These are phyloP conservation scores for Friedmanniomyces simplex DNA, from an alignment of 495 filamentous ascomycete species.

Conservation along the genomic window DNA sequence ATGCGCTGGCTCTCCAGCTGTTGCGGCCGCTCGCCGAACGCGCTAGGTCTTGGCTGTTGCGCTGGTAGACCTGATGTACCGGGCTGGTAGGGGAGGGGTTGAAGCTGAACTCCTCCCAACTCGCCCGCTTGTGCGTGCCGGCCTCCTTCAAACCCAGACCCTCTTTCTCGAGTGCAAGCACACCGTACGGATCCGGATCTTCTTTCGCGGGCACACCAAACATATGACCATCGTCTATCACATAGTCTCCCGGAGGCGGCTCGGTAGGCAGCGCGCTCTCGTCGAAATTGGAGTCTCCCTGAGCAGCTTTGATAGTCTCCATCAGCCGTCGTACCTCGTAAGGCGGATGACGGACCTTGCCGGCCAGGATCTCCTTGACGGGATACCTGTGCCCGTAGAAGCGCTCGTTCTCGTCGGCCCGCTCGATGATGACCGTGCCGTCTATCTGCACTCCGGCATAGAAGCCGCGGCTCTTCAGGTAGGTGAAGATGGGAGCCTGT, in stretches of 20 bases:
- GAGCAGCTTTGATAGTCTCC: conserved; percentile 74
- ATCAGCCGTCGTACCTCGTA: conserved; percentile 53
- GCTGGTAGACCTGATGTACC: conserved; percentile 55
- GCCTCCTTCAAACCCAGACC: conserved; percentile 82
- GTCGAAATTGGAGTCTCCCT: conserved; percentile 68
- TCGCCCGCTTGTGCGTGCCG: conserved; percentile 57
- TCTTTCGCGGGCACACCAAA: conserved; percentile 72
- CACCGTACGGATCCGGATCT: conserved; percentile 81
- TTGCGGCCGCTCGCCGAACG: conserved; percentile 21
- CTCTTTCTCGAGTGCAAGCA: conserved; percentile 71
- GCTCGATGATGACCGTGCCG: conserved; percentile 74
- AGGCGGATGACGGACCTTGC: conserved; percentile 61
- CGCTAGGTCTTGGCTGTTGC: conserved; percentile 51
- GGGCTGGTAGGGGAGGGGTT: conserved; percentile 67
- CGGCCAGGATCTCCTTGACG: conserved; percentile 71
- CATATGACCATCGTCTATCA: conserved; percentile 37
- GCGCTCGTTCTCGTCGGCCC: conserved; percentile 77
- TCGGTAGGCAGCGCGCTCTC: conserved; percentile 43
- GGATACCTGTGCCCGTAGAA: conserved; percentile 68
- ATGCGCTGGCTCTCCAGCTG: conserved; percentile 31
- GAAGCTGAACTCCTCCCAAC: conserved; percentile 68
- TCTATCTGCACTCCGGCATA: conserved; percentile 74
- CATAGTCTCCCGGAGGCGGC: conserved; percentile 64
- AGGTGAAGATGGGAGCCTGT: conserved; percentile 70
- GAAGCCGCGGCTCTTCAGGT: conserved; percentile 78